These are phyloP conservation scores for Carnegiea gigantea DNA, from an alignment of 179 eudicot species.

Conservation along the genomic window DNA sequence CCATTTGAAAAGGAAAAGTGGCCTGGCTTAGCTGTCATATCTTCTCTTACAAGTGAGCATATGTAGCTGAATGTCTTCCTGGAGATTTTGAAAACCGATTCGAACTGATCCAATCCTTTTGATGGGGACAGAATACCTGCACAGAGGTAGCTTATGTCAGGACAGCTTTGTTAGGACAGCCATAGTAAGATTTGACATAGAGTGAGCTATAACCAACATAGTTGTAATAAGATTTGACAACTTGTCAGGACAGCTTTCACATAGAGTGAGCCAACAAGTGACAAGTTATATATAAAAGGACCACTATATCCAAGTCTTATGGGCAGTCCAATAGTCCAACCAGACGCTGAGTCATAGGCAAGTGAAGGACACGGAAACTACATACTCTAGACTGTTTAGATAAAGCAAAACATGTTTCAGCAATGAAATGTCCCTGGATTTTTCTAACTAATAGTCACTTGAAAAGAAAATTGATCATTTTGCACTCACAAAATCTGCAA, in stretches of 20 bases:
- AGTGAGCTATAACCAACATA: no score
- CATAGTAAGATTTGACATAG: no score
- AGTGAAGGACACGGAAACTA: not conserved
- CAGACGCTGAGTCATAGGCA: not conserved
- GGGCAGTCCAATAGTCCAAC: slow-evolving; percentile 1
- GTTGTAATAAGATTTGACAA: not conserved
- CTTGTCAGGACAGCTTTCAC: no score
- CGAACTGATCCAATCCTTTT: slow-evolving; percentile 45
- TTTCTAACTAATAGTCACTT: not conserved
- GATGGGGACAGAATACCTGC: slow-evolving; percentile 50
- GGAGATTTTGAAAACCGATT: slow-evolving; percentile 64
- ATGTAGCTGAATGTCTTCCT: slow-evolving; percentile 70
- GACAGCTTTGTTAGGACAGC: no score
- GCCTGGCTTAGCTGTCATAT: slow-evolving; percentile 49
- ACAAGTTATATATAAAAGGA: not conserved
- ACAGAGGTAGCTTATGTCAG: slow-evolving; percentile 1
- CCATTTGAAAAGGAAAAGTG: slow-evolving; percentile 58
- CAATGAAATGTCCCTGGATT: not conserved
- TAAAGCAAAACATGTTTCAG: not conserved
- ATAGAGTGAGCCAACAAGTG: not conserved
- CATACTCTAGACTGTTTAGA: not conserved
- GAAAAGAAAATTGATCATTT: not conserved
- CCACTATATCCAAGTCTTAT: not conserved
- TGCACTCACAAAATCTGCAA: not conserved
- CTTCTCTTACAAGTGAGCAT: slow-evolving; percentile 67